Conservation (phyloP, 176 grass and related monocot genomes). For the Thinopyrum elongatum region DNA sequence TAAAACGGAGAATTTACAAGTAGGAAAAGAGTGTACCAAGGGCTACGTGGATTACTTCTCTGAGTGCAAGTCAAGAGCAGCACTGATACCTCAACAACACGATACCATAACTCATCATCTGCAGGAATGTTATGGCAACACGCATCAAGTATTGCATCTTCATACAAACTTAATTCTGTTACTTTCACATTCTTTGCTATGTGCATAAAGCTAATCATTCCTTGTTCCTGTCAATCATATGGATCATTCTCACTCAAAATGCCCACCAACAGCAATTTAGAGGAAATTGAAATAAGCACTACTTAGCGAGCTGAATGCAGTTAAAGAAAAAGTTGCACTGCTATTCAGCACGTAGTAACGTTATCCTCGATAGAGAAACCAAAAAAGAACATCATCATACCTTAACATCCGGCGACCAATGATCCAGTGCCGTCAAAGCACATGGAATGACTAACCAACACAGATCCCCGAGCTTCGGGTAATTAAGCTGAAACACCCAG, state of each 20-base stretch:
- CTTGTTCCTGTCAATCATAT: slow-evolving; percentile 61
- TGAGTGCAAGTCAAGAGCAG: slow-evolving; percentile 64
- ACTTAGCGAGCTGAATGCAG: not conserved
- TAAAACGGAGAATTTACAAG: not conserved
- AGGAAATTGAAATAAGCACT: not conserved
- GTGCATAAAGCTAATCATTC: slow-evolving; percentile 67
- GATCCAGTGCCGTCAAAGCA: slow-evolving; percentile 84
- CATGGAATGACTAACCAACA: slow-evolving; percentile 75
- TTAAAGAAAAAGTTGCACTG: not conserved
- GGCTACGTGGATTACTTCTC: slow-evolving; percentile 64
- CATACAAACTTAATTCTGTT: slow-evolving; percentile 79
- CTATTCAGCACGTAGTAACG: not conserved
- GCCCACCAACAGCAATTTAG: not conserved
- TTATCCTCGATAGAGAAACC: slow-evolving; percentile 11
- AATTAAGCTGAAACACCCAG: slow-evolving; percentile 47
- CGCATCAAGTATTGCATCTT: slow-evolving; percentile 86
- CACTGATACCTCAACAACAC: slow-evolving; percentile 67
- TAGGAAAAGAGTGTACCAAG: slow-evolving; percentile 54
- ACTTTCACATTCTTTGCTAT: slow-evolving; percentile 71
- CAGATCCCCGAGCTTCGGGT: slow-evolving; percentile 68
- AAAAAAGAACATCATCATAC: slow-evolving; percentile 23
- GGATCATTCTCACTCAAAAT: not conserved
- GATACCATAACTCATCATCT: slow-evolving; percentile 74
- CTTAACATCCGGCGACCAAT: slow-evolving; percentile 92
- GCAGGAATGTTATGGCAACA: slow-evolving; percentile 76